Base-by-base conservation (phyloP, 108 stramenopile species). In the Cyclotella distinguenda region DNA sequence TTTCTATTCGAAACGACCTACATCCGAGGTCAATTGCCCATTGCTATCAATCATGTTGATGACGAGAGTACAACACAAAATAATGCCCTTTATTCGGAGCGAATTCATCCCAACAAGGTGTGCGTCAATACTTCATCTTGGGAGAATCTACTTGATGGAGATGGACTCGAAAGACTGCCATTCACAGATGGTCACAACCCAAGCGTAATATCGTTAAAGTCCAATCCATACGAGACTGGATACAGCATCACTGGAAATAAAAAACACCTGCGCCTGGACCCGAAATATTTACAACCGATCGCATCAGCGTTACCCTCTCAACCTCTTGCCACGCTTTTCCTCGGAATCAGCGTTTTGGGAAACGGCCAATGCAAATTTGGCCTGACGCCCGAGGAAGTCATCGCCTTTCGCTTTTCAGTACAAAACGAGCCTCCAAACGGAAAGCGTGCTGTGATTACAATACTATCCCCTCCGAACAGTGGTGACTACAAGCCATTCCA, bases 101-200 rank as follows among this genome's bases (percentile, higher is more conserved):
- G n/a, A n/a, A n/a, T n/a, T n/a, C n/a, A n/a, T 36, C 58, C 67
- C 26, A 36, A 31, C 22, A 78, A 90, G 38, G 43, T 90, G 0
- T 90, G 87, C 56, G 70, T 87, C 54, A 72, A 94, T 78, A 89
- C 89, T 54, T 69, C 84, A 1, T 84, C 79, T 43, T 94, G 92
- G 92, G 81, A 82, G 38, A 54, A 78, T 13, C 26, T 47, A 36
- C 12, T 40, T 13, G 56, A 63, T 16, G 28, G 44, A 4, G 30
- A 40, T 13, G 60, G 39, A 1, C 56, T 35, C 2, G 26, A 60
- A 40, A 26, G 55, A 10, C 51, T 76, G 25, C 89, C 92, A 13
- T 94, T 94, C 68, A 86, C 86, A 19, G 92, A 94, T 76, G 92
- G 92, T 1, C 88, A 88, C 49, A 94, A 94, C 81, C 92, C 92